Evolutionary conservation across 495 filamentous ascomycete species (phyloP).

Genomic region (Aspergillus campestris): DNA sequence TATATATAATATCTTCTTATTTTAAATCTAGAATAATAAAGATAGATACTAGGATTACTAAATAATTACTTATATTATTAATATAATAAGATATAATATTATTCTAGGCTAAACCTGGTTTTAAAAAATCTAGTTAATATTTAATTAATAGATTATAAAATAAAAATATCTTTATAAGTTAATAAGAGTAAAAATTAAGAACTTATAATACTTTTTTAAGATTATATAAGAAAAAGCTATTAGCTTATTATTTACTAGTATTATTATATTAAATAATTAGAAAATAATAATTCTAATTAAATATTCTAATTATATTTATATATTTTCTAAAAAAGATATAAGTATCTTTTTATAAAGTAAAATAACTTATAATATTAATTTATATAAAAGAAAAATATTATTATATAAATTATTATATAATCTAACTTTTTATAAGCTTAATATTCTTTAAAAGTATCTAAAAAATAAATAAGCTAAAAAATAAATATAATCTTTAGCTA

Average conservation of each 20-base stretch:
- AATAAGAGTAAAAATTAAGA: not conserved
- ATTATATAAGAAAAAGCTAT: not conserved
- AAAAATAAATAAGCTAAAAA: constrained; percentile 8
- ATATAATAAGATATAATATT: not conserved
- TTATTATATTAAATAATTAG: not conserved
- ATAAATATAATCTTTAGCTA: constrained; percentile 10
- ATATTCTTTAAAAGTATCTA: not conserved
- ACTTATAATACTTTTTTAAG: not conserved
- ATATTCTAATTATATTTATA: not conserved
- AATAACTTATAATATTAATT: not conserved
- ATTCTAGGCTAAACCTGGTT: not conserved
- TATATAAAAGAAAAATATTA: not conserved
- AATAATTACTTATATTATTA: not conserved
- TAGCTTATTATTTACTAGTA: not conserved
- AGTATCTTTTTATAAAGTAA: not conserved
- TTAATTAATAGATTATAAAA: not conserved
- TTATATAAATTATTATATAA: not conserved
- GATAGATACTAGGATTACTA: not conserved
- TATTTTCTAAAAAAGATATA: not conserved
- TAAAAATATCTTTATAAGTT: not conserved
- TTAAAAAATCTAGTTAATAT: not conserved
- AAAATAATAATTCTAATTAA: not conserved
- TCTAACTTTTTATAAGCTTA: not conserved
- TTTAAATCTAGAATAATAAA: not conserved
- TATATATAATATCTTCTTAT: not conserved